phyloP scores from a whole-genome alignment of 2,329 filamentous ascomycete genomes.

The Xylaria sp. region DNA sequence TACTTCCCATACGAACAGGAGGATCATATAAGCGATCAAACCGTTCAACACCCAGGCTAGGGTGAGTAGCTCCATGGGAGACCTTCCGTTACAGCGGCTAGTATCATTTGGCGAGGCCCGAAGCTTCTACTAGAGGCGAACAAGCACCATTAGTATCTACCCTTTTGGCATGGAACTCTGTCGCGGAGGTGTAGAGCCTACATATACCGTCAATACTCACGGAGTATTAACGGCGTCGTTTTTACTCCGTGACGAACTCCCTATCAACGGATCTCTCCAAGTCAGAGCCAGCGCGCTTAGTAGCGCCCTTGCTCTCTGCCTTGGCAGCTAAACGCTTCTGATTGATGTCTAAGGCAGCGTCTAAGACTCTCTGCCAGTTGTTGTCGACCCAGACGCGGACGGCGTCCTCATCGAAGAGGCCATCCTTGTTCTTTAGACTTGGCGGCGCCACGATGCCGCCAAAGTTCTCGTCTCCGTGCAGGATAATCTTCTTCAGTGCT shows the following conservation, averaged over 20 bases:
- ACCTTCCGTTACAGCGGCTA: too few relatives aligned
- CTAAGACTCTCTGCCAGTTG: constrained; percentile 46
- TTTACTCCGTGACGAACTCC: not conserved
- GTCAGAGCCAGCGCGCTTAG: constrained; percentile 30
- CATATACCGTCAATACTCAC: too few relatives aligned
- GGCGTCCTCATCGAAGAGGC: constrained; percentile 57
- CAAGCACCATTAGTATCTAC: not conserved
- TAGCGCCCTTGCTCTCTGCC: not conserved
- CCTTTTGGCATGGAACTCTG: not conserved
- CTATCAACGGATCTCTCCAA: constrained; percentile 16
- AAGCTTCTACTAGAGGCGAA: not conserved
- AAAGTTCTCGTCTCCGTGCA: constrained; percentile 57
- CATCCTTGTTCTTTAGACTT: constrained; percentile 51
- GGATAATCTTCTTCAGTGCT: constrained; percentile 62
- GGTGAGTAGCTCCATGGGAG: not conserved
- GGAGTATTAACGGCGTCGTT: too few relatives aligned
- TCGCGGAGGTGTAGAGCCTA: too few relatives aligned
- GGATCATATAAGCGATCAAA: not conserved
- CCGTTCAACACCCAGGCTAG: not conserved
- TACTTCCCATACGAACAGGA: not conserved
- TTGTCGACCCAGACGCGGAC: constrained; percentile 57
- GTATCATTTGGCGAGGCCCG: not conserved
- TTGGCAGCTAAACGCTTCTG: constrained; percentile 6
- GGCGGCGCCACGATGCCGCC: constrained; percentile 46
- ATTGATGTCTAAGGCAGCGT: constrained; percentile 11